Evolutionary conservation across 169 alveolate genomes (phyloP), one percentile per base, ranked within the genome.

Genomic region (Plasmodium vinckei): DNA sequence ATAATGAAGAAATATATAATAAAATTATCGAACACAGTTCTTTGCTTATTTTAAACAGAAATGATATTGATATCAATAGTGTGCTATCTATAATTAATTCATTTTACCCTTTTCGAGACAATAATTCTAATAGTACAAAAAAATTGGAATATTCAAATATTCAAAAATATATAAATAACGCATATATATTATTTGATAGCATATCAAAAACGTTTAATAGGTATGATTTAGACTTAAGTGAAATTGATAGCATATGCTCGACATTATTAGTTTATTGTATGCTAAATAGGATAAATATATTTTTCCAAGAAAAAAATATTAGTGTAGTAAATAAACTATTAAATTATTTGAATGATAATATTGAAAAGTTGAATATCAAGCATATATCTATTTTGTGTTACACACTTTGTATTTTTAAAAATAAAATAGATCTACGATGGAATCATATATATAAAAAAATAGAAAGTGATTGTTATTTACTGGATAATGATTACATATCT

Each of bases 61-160:
- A 75, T 67, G 88, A 75, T 54, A 75, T 75, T 33, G 88, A 75
- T 49, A 54, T 75, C 25, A 75, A 75, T 63, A 75, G 65, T 63
- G 23, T 75, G 10, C 10, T 75, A 21, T 61, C 75, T 63, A 42
- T 75, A 15, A 47, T 75, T 10, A 60, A 56, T 67, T 75, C 88
- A 7, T 75, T 75, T 63, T 61, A 44, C 65, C 21, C 75, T 21
- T 61, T 61, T 46, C 19, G 15, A 12, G 39, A 15, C n/a, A 9
- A 49, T 64, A 33, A 19, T 9, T 13, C 54, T 21, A 23, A 59
- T 33, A 51, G n/a, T 9, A 19, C 15, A 17, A 27, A 75, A 17
- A 25, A 44, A 39, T 5, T 33, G 25, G 13, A 51, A 12, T 47
- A 44, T 12, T 51, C 23, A 12, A 51, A 51, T 51, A 15, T 12